A percentile compares a stretch with the other conserved stretches of the same genome.
phyloP scores from a whole-genome alignment of 495 filamentous ascomycete genomes.

The Podospora appendiculata region DNA sequence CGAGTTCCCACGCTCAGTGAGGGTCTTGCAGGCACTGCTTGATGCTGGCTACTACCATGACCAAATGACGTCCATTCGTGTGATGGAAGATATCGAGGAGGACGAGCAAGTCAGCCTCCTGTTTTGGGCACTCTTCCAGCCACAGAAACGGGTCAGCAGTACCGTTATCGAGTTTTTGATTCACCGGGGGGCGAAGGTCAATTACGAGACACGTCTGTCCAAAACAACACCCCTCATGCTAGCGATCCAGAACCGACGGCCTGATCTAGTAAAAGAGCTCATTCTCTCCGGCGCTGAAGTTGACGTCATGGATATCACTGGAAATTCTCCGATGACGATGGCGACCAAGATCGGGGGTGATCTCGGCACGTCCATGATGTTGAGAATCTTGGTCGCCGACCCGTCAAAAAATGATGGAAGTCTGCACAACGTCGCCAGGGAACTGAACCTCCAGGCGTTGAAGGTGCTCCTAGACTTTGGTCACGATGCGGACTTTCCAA shows the following conservation, averaged over 20 bases:
- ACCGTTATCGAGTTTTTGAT: conserved; percentile 34
- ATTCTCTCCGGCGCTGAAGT: conserved; percentile 39
- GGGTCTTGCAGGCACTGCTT: conserved; percentile 31
- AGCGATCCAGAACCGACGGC: conserved; percentile 33
- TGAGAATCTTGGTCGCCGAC: conserved; percentile 33
- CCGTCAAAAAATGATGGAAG: conserved; percentile 41
- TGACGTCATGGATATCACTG: conserved; percentile 31
- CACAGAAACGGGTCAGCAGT: conserved; percentile 42
- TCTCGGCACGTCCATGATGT: conserved; percentile 35
- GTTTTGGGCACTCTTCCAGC: conserved; percentile 40
- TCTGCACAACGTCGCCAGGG: conserved; percentile 40
- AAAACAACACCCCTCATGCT: conserved; percentile 42
- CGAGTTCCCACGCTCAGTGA: conserved; percentile 36
- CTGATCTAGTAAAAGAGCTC: conserved; percentile 34
- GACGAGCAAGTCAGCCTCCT: conserved; percentile 34
- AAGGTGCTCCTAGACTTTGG: conserved; percentile 33
- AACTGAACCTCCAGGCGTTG: conserved; percentile 36
- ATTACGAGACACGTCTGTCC: conserved; percentile 33
- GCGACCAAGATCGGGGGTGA: conserved; percentile 40
- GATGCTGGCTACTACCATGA: conserved; percentile 42
- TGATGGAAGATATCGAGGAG: conserved; percentile 31
- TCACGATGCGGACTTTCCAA: conserved; percentile 43
- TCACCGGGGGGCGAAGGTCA: conserved; percentile 36
- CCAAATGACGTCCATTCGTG: conserved; percentile 23
- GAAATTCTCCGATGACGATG: conserved; percentile 40